Evolutionary conservation across 2,329 filamentous ascomycete genomes (phyloP).

Genomic region (Hirsutella minnesotensis): DNA sequence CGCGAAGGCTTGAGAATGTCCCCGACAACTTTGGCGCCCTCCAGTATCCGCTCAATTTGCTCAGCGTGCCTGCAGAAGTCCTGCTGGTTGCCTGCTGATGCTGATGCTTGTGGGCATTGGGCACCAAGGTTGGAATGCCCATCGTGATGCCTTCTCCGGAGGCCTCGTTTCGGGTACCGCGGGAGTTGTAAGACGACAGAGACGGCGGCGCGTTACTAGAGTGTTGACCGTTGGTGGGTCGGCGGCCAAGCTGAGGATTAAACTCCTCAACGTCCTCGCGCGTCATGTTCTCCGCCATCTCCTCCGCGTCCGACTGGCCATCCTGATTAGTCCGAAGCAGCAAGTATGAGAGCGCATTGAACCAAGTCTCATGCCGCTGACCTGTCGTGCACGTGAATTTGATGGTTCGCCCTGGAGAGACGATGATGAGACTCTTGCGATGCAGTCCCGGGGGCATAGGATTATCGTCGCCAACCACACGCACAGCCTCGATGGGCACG

Average conservation of each 20-base stretch:
- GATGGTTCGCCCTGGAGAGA: constrained; percentile 78
- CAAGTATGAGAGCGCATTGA: constrained; percentile 90
- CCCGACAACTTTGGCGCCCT: constrained; percentile 33
- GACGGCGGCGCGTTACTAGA: constrained; percentile 46
- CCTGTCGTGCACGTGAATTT: constrained; percentile 92
- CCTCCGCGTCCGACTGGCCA: constrained; percentile 49
- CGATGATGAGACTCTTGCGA: constrained; percentile 81
- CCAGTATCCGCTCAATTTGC: constrained; percentile 50
- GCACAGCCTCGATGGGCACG: constrained; percentile 83
- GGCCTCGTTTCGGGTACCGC: constrained; percentile 54
- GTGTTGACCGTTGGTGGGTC: constrained; percentile 24
- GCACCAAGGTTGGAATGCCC: constrained; percentile 44
- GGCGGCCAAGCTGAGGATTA: constrained; percentile 49
- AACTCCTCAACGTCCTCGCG: constrained; percentile 65
- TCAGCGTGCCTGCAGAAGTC: constrained; percentile 35
- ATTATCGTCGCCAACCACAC: constrained; percentile 89
- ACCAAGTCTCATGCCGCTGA: constrained; percentile 96
- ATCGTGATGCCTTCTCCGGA: constrained; percentile 39
- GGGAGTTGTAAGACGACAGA: constrained; percentile 70
- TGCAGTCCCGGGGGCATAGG: constrained; percentile 90
- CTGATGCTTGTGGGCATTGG: constrained; percentile 29
- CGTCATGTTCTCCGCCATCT: constrained; percentile 43
- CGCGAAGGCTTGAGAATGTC: constrained; percentile 41
- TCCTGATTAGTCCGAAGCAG: constrained; percentile 64
- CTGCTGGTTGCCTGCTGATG: constrained; percentile 17